These are phyloP conservation scores for Domatiomyces globalis DNA, from an alignment of 2,329 filamentous ascomycete genomes.

Conservation along the genomic window DNA sequence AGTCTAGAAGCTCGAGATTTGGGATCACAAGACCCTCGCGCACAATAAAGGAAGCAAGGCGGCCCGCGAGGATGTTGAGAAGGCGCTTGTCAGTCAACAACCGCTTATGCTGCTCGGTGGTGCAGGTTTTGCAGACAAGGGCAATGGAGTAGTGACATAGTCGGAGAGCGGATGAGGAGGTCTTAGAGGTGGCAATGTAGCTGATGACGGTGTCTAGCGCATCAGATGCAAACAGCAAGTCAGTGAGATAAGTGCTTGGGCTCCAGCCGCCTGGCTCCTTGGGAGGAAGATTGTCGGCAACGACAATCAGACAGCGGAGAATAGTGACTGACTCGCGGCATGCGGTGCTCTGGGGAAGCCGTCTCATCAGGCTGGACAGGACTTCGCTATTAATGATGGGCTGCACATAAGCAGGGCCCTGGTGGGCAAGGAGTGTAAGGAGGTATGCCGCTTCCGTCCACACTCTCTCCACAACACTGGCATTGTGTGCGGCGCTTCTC, in stretches of 20 bases:
- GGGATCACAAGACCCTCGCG: conserved; percentile 55
- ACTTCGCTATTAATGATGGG: conserved; percentile 56
- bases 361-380: conserved; percentile 57
- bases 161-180: conserved; percentile 25
- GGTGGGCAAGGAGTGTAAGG: conserved; percentile 71
- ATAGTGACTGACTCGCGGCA: conserved; percentile 56
- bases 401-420: conserved; percentile 62
- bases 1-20: conserved; percentile 42
- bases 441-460: conserved; percentile 70
- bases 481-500: not conserved
- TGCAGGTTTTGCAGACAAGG: conserved; percentile 50
- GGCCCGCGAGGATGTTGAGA: conserved; percentile 62
- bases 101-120: conserved; percentile 54
- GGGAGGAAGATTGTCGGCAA: conserved; percentile 51
- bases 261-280: conserved; percentile 38
- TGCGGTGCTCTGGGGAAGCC: conserved; percentile 49
- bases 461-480: conserved; percentile 29
- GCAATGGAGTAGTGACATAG: conserved; percentile 25
- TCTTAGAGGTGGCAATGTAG: conserved; percentile 44
- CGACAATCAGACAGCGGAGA: conserved; percentile 57
- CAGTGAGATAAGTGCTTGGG: conserved; percentile 41
- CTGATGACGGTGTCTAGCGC: conserved; percentile 49
- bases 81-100: conserved; percentile 58
- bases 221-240: conserved; percentile 49
- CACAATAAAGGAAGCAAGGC: conserved; percentile 54